These are phyloP conservation scores for barley (Hordeum vulgare) DNA, from an alignment of 176 grass and related monocot genomes.

Conservation along the genomic window MorexV3_pseudomolecules_assembly NC_058523.1:472405643-472406142, in stretches of 20 bases:
- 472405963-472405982: conserved; percentile 6
- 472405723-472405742: background rate
- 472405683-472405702: background rate
- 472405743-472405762: background rate
- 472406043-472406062: background rate
- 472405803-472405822: background rate
- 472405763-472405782: background rate
- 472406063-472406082: background rate
- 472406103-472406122: conserved; percentile 36
- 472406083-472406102: conserved; percentile 12
- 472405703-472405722: background rate
- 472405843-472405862: background rate
- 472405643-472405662: background rate
- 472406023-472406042: background rate
- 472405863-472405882: background rate
- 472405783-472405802: background rate
- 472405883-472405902: background rate
- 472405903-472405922: conserved; percentile 23
- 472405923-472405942: conserved; percentile 32
- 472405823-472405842: background rate
- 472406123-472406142: background rate
- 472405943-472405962: conserved; percentile 11
- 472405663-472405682: background rate
- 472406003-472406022: conserved; percentile 15
- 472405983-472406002: background rate